Percentiles rank a stretch among this genome's conserved stretches.
Conservation (phyloP, 192 early-diverging fungal species). For the Thoreauomyces humboldtii region DNA sequence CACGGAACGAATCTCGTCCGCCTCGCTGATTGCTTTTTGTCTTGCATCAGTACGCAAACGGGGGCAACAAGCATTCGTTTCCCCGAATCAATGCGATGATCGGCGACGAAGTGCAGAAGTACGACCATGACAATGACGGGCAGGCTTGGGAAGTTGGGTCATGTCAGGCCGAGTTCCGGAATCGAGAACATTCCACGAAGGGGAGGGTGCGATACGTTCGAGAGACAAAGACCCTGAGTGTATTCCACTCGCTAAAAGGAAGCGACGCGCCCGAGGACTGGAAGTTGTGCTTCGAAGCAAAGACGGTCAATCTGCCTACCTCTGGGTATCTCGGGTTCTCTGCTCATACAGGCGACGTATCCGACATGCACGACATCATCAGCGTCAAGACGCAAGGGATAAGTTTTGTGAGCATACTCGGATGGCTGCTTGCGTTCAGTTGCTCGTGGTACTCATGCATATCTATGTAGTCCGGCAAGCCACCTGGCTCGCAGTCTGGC, state of each 20-base stretch:
- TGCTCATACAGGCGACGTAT: constrained; percentile 89
- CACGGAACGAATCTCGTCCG: no score
- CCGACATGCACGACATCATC: constrained; percentile 43
- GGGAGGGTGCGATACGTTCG: constrained; percentile 75
- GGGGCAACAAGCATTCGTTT: constrained; percentile 68
- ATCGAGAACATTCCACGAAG: constrained; percentile 56
- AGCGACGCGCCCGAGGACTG: constrained; percentile 56
- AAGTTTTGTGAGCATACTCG: constrained; percentile 27
- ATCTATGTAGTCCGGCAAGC: no score
- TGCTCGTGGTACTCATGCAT: no score
- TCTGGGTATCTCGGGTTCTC: constrained; percentile 86
- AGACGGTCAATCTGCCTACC: constrained; percentile 74
- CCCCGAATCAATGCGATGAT: constrained; percentile 92
- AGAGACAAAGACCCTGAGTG: constrained; percentile 53
- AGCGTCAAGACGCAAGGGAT: constrained; percentile 34
- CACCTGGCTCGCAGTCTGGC: no score
- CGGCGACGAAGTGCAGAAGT: constrained; percentile 83
- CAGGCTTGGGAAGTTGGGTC: constrained; percentile 54
- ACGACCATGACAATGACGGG: constrained; percentile 85
- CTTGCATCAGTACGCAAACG: constrained; percentile 87
- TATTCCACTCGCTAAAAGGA: constrained; percentile 51
- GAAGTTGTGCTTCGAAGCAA: constrained; percentile 79
- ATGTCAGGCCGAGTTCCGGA: constrained; percentile 72
- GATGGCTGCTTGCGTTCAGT: no score
- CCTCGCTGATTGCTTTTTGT: no score